Percentiles rank a stretch among this genome's conserved stretches.
Evolutionary conservation across 2,329 filamentous ascomycete genomes (phyloP).

Genomic region (Chaetothyriales sp.): DNA sequence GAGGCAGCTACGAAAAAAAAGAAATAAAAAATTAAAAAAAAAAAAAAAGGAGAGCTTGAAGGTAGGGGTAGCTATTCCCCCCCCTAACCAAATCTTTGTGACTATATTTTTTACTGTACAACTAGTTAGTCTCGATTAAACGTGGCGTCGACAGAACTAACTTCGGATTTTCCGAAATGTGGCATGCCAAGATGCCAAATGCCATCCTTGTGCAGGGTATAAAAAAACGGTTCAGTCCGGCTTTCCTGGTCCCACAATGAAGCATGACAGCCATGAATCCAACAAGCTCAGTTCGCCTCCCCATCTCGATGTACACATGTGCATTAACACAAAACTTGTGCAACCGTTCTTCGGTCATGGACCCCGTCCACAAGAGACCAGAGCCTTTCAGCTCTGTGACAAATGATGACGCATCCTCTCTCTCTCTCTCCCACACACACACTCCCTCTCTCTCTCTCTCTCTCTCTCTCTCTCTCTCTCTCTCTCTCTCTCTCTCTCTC

Average conservation of each 20-base stretch:
- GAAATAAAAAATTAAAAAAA: background rate
- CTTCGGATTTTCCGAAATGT: background rate
- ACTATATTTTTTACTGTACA: background rate
- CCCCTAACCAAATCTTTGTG: background rate
- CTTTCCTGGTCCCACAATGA: background rate
- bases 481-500: no score
- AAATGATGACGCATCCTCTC: conserved; percentile 4
- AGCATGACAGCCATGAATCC: background rate
- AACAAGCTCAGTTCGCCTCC: background rate
- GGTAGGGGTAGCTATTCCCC: background rate
- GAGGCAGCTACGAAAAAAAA: no score
- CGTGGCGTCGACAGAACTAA: background rate
- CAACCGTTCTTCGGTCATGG: background rate
- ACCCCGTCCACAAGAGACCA: background rate
- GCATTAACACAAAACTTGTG: background rate
- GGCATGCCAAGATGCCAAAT: background rate
- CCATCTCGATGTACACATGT: background rate
- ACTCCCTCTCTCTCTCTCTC: background rate
- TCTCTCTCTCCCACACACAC: conserved; percentile 2
- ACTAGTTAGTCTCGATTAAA: background rate
- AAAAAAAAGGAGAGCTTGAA: background rate
- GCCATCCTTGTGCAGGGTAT: background rate
- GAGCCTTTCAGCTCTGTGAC: background rate
- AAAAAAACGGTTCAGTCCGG: background rate
- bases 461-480: conserved; percentile 5